Conservation (phyloP, 1,284 basidiomycete species). For the Phellopilus nigrolimitatus region DNA sequence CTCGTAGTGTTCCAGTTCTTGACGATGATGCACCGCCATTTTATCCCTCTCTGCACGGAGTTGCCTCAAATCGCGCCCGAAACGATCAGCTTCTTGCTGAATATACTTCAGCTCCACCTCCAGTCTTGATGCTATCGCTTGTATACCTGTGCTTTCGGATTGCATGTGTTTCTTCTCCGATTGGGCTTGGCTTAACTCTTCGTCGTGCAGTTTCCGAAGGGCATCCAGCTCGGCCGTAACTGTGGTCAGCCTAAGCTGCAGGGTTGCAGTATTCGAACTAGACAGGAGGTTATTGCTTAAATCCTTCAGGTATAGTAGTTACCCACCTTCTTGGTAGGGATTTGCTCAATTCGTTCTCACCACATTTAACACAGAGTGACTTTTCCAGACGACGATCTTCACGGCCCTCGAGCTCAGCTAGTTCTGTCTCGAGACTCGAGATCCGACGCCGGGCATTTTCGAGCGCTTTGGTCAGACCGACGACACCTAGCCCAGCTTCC, state of each 20-base stretch:
- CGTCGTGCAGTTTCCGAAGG: constrained; percentile 64
- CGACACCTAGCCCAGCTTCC: constrained; percentile 66
- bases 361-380: background rate
- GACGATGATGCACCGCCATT: constrained; percentile 47
- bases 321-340: background rate
- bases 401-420: constrained; percentile 57
- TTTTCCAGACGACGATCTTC: constrained; percentile 34
- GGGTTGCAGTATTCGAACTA: no score
- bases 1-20: constrained; percentile 49
- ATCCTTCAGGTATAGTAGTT: no score
- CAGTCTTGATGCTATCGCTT: constrained; percentile 53
- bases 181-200: constrained; percentile 59
- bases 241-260: constrained; percentile 41
- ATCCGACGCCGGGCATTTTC: constrained; percentile 62
- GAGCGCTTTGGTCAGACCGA: constrained; percentile 63
- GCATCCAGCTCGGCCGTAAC: constrained; percentile 42
- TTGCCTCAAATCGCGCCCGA: constrained; percentile 67
- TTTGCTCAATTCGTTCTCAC: background rate
- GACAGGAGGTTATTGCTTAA: no score
- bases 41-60: constrained; percentile 64
- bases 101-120: constrained; percentile 70
- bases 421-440: constrained; percentile 57
- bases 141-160: constrained; percentile 61
- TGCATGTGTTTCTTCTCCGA: constrained; percentile 54
- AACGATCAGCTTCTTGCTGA: constrained; percentile 65